A percentile compares a stretch with the other conserved stretches of the same genome.
Conservation (phyloP, 2,329 filamentous ascomycete genomes). For the Neofusicoccum laricinum region DNA sequence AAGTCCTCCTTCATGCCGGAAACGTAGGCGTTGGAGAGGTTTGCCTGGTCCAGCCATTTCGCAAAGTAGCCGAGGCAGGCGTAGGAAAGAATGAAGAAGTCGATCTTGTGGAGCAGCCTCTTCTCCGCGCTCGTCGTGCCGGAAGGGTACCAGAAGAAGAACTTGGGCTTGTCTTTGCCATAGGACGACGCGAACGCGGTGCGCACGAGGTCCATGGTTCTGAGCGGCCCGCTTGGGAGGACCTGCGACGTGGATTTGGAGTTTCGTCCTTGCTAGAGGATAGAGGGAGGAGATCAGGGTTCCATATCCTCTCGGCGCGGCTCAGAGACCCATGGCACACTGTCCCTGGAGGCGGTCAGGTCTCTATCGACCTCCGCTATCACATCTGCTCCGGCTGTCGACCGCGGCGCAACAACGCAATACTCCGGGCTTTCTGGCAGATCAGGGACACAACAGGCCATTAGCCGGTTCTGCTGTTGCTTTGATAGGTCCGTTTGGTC, state of each 20-base stretch:
- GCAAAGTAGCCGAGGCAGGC: slow-evolving; percentile 21
- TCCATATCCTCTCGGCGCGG: background rate
- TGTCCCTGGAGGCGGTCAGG: background rate
- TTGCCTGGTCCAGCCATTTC: slow-evolving; percentile 25
- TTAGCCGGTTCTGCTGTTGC: background rate
- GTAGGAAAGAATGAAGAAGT: slow-evolving; percentile 19
- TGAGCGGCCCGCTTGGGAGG: background rate
- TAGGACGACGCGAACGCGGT: background rate
- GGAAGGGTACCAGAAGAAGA: slow-evolving; percentile 14
- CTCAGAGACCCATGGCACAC: background rate
- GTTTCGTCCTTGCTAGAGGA: background rate
- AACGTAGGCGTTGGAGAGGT: slow-evolving; percentile 27
- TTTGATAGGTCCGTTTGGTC: background rate
- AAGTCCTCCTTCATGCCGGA: slow-evolving; percentile 30
- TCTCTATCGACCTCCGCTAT: background rate
- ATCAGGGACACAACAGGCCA: background rate
- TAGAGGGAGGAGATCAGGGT: background rate
- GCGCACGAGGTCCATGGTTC: background rate
- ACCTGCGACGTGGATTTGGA: too few species aligned
- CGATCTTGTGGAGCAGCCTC: slow-evolving; percentile 21
- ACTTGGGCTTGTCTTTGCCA: background rate
- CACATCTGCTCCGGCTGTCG: background rate
- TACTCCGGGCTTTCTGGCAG: background rate
- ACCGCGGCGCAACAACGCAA: background rate
- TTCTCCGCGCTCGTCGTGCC: slow-evolving; percentile 18